These are phyloP conservation scores for Austroboletus niveus DNA, from an alignment of 1,284 basidiomycete species.

Conservation along the genomic window DNA sequence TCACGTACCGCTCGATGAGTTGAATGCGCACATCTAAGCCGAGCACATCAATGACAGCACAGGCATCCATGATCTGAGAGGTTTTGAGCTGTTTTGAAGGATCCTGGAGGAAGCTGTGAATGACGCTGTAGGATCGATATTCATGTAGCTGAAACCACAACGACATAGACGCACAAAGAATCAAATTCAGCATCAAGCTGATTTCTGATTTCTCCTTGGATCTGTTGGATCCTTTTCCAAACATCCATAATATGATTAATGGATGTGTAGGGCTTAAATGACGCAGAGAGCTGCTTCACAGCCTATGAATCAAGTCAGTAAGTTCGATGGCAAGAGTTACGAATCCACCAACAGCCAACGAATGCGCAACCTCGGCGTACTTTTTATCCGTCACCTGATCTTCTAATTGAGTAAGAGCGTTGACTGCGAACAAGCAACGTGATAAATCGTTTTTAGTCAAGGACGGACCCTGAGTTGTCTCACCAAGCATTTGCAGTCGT, in stretches of 20 bases:
- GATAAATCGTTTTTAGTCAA: conserved; percentile 1
- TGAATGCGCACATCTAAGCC: conserved; percentile 79
- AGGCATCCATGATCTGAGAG: conserved; percentile 71
- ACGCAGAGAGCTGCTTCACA: conserved; percentile 79
- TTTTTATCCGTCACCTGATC: conserved; percentile 73
- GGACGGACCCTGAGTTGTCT: conserved; percentile 21
- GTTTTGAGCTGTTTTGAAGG: conserved; percentile 65
- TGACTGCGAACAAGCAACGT: conserved; percentile 49
- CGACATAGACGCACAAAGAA: conserved; percentile 63
- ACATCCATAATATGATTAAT: conserved; percentile 76
- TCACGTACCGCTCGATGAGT: conserved; percentile 88
- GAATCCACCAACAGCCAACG: conserved; percentile 58
- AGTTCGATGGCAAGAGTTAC: neutral
- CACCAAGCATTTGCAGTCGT: conserved; percentile 92
- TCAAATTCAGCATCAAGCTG: conserved; percentile 89
- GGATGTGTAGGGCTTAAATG: conserved; percentile 74
- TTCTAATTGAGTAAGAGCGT: conserved; percentile 79
- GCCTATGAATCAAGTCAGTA: conserved; percentile 48
- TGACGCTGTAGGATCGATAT: neutral
- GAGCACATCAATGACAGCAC: conserved; percentile 81
- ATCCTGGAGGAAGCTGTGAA: conserved; percentile 73
- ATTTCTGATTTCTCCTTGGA: conserved; percentile 73
- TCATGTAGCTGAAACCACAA: conserved; percentile 4
- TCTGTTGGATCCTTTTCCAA: conserved; percentile 75
- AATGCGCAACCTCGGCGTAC: conserved; percentile 83